phyloP scores from a whole-genome alignment of 345 rosid genomes.

The Rhodamnia rubescens region DNA sequence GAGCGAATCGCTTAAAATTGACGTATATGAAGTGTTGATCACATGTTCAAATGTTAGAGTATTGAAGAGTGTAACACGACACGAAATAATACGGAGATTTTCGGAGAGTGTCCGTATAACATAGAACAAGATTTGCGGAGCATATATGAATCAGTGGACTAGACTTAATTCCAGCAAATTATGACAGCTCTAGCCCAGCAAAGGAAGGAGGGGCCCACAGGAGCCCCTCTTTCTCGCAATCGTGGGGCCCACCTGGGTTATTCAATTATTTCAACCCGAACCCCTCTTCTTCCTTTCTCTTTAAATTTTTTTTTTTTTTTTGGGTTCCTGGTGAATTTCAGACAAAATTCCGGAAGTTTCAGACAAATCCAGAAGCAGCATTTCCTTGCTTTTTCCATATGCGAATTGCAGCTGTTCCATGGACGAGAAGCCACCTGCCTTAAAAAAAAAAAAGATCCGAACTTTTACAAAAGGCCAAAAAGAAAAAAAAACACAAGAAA shows the following conservation, averaged over 20 bases:
- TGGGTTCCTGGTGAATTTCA: background rate
- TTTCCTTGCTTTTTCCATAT: background rate
- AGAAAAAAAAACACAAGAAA: background rate
- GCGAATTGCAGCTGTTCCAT: background rate
- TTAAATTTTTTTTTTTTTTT: background rate
- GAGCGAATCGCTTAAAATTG: no score
- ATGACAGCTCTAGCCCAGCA: background rate
- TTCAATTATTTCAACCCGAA: background rate
- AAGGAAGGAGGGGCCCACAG: background rate
- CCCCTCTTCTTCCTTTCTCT: background rate
- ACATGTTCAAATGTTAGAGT: no score
- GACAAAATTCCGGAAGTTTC: background rate
- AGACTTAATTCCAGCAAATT: background rate
- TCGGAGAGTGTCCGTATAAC: no score
- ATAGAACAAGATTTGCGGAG: no score
- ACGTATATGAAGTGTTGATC: no score
- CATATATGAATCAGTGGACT: background rate
- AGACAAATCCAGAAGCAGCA: background rate
- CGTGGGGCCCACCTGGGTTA: background rate
- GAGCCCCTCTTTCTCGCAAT: background rate
- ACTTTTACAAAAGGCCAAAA: background rate
- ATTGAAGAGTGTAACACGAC: no score
- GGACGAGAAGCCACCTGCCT: background rate
- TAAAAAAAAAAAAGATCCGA: no score
- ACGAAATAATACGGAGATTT: no score